phyloP scores from a whole-genome alignment of 805 yeast genomes.

The Saccharomyces kudriavzevii region DNA sequence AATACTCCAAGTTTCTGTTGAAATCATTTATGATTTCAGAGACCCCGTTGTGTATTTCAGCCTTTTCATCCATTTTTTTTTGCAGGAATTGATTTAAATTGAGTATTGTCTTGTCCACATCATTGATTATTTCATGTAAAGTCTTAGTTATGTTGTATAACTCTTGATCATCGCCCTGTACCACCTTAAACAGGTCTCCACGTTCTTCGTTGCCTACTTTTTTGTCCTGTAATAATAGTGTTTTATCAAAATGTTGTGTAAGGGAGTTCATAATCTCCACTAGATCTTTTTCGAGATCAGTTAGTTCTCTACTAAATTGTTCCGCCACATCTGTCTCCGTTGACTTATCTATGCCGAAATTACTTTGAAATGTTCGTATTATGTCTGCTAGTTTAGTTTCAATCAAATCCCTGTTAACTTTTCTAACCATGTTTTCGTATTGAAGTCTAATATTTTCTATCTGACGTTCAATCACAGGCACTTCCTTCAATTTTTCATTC shows the following conservation, averaged over 20 bases:
- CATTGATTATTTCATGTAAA: conserved; percentile 34
- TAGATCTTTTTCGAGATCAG: conserved; percentile 52
- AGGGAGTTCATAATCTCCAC: conserved; percentile 62
- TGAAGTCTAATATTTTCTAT: conserved; percentile 26
- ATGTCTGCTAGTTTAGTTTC: conserved; percentile 17
- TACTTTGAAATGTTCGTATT: conserved; percentile 14
- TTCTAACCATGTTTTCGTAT: conserved; percentile 25
- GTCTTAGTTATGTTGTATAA: conserved; percentile 47
- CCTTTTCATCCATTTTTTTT: conserved; percentile 11
- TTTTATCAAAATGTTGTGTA: conserved; percentile 78
- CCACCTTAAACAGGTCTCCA: conserved; percentile 37
- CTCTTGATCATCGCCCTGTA: conserved; percentile 47
- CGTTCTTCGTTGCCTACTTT: conserved; percentile 25
- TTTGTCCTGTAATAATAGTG: conserved; percentile 36
- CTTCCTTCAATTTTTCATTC: conserved; percentile 27
- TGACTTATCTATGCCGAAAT: conserved; percentile 14
- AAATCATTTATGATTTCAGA: conserved; percentile 17
- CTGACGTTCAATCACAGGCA: conserved; percentile 25
- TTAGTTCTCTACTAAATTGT: conserved; percentile 42
- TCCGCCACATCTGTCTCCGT: background rate
- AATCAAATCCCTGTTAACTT: conserved; percentile 20
- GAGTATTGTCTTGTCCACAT: conserved; percentile 18
- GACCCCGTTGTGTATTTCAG: conserved; percentile 11
- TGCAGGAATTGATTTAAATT: conserved; percentile 27
- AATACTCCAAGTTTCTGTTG: conserved; percentile 25